A percentile compares a stretch with the other conserved stretches of the same genome.
Conservation (phyloP, 2,329 filamentous ascomycete genomes). For the Calonectria naviculata region DNA sequence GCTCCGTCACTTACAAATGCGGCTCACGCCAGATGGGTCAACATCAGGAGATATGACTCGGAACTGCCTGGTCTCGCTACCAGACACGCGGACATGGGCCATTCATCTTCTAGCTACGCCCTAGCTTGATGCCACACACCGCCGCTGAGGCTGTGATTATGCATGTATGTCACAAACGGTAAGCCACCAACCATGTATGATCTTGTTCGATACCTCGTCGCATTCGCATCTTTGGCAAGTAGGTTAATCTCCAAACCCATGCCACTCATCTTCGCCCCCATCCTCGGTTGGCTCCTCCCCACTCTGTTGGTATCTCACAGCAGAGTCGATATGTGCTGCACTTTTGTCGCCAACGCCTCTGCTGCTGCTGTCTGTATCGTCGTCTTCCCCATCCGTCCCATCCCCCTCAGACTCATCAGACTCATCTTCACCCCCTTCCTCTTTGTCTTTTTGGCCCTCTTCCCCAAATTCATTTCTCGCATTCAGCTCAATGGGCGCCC, state of each 20-base stretch:
- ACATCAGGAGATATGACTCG: slow-evolving; percentile 22
- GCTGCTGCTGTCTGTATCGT: slow-evolving; percentile 14
- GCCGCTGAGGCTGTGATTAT: not conserved
- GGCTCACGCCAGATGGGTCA: slow-evolving; percentile 22
- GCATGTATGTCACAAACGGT: not conserved
- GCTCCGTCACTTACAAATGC: not conserved
- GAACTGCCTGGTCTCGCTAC: slow-evolving; percentile 4
- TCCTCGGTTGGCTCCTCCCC: slow-evolving; percentile 19
- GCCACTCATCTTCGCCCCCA: slow-evolving; percentile 38
- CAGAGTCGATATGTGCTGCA: slow-evolving; percentile 20
- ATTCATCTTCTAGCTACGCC: not conserved
- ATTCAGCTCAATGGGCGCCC: slow-evolving; percentile 41
- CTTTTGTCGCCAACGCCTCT: slow-evolving; percentile 16
- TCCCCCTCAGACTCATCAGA: not conserved
- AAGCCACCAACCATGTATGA: not conserved
- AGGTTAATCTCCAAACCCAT: slow-evolving; percentile 38
- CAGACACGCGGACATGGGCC: slow-evolving; percentile 1
- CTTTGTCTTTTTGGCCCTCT: slow-evolving; percentile 35
- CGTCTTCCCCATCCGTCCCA: slow-evolving; percentile 22
- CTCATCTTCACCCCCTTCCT: slow-evolving; percentile 40
- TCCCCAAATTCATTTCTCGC: slow-evolving; percentile 27
- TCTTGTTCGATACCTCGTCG: slow-evolving; percentile 4
- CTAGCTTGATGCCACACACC: not conserved
- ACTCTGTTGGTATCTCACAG: slow-evolving; percentile 30
- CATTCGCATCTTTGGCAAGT: slow-evolving; percentile 8